Evolutionary conservation across 2,329 filamentous ascomycete genomes (phyloP), one percentile per base, ranked within the genome.

Genomic region (Neofusicoccum umdonicola): DNA sequence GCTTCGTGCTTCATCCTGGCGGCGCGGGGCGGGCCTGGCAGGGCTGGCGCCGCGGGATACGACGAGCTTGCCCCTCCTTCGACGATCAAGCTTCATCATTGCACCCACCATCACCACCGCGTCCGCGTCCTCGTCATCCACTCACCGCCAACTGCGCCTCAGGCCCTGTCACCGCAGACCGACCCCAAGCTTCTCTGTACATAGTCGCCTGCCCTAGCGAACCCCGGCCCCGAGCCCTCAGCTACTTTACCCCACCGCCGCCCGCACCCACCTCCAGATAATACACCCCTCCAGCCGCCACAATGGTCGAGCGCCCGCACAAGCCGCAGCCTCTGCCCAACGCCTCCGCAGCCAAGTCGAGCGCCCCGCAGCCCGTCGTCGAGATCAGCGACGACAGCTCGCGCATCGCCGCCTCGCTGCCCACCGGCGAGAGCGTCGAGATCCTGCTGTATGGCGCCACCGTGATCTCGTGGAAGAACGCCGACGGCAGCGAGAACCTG

Each of bases 361-460:
- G 90, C 7, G 87, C 88, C 61, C 88, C 91, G 15, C 90, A 93
- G 54, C 91, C 94, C 39, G 87, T 89, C 68, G 90, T 97, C 73
- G 87, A 87, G 76, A 88, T 93, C 73, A 86, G 88, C 34, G 85
- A 91, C 71, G 87, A 87, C 74, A 88, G 88, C 77, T 85, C 85
- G 66, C 87, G 87, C 66, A 89, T 98, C 60, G 85, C 86, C n/a
- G 94, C 94, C 39, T 85, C 84, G 35, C 86, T 98, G 48, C 91
- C 93, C 44, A 90, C 92, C 0, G 93, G 94, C 69, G 93, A 98
- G 80, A 91, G 87, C 63, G 87, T 97, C 69, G 88, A 92, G 69
- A 84, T 99, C 42, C 83, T 97, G 66, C 87, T 98, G n/a, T 91
- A 91, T 73, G 95, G 95, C 65, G 95, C 95, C 11, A 98, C 93